Base-by-base conservation (phyloP, 768 basidiomycete genomes). In the Lactarius sanguifluus region DNA sequence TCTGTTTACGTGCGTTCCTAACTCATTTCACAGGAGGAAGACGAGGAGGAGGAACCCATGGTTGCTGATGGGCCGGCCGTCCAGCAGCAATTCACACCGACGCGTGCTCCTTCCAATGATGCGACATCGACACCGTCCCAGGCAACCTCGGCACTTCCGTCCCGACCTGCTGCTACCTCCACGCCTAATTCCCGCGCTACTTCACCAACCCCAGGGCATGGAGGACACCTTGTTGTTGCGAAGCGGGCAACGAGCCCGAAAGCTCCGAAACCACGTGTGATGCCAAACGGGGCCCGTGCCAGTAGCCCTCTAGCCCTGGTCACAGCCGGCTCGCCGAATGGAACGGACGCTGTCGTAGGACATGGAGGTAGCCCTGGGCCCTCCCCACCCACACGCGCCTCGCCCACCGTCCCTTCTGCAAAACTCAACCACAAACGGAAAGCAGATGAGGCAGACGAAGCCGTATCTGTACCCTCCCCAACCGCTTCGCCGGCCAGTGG, bases 181-280 rank as follows among this genome's bases (percentile, higher is more conserved):
- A 71, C 72, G 28, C 71, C 77, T 15, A 79, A 76, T 61, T 88
- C 89, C 36, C 85, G 83, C 43, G 82, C 86, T 15, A 83, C 81
- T 30, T 90, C 90, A 3, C 88, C 88, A 10, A 65, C 81, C 5
- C 78, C 86, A 9, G 80, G 81, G 34, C 80, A 88, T 69, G 87
- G 89, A 43, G 92, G 91, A 0, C 90, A 92, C 76, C 91, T 88
- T 2, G 73, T 91, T 28, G 85, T 95, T 18, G 92, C 92, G 2
- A 90, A 89, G 76, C 86, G 92, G 20, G 92, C 92, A 4, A 93
- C 91, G 1, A 92, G 91, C 68, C 92, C 92, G 5, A 91, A 90
- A 71, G 79, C 76, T 12, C 84, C 85, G 3, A 91, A 89, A 74
- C 78, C 78, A 10, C 88, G 85, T 71, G 68, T 81, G 13, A 74